Evolutionary conservation across 345 rosid genomes (phyloP), one percentile per base, ranked within the genome.

Genomic region (Cardamine resedifolia): DNA sequence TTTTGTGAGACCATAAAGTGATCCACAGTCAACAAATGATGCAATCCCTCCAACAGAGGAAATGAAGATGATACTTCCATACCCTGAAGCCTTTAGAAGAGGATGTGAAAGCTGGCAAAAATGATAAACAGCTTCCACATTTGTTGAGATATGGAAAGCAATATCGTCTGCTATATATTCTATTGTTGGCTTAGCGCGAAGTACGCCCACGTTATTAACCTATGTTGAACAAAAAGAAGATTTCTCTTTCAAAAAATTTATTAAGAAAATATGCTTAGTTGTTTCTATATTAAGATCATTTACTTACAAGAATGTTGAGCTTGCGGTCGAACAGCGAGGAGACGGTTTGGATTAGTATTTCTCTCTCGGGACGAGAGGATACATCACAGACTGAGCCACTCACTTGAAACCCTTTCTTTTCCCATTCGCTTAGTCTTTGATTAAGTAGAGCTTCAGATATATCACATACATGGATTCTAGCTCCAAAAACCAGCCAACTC

Each of bases 41-140:
- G 53, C 20, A 45, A 79, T n/a, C 4, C 88, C 83, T 4, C 41
- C 44, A 12, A 71, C 65, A 0, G 90, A 86, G 15, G 91, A 85
- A 9, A 82, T 36, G 30, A 88, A 81, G 18, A 88, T 78, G 4
- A 90, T 69, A 66, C 86, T 86, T 61, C 84, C 91, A 3, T 64
- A 72, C 1, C 84, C 81, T 0, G 93, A 85, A 21, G 87, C 81
- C 79, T 85, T 83, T 8, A 90, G 58, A 16, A 86, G 81, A 9
- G 89, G 91, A 68, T 90, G 79, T 4, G 87, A 83, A 14, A 87
- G 83, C 71, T 81, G 86, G 73, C 74, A 55, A 10, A 90, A 5
- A 68, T 84, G 83, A 43, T 68, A 87, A 21, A 84, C 73, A 4
- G 88, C 75, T 65, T 89, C 85, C 24, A 87, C 10, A 34, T 87